Conservation (phyloP, 768 basidiomycete genomes). For the Pleurotus djamor region DNA sequence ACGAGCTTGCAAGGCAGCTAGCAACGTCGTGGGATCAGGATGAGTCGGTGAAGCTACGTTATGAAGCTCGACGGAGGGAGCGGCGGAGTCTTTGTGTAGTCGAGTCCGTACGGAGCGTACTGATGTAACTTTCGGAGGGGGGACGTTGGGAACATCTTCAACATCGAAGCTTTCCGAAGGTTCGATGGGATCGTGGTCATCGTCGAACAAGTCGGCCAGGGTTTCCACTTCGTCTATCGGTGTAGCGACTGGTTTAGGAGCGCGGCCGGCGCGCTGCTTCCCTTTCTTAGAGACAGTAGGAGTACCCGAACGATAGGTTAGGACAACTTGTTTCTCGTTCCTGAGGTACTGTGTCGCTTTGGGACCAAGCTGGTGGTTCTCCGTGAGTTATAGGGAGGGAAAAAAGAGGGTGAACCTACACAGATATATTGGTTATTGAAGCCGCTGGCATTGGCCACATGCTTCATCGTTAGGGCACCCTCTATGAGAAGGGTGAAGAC, state of each 20-base stretch:
- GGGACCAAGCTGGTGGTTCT: slow-evolving; percentile 28
- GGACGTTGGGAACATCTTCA: slow-evolving; percentile 16
- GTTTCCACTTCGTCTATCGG: slow-evolving; percentile 24
- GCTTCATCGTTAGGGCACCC: slow-evolving; percentile 45
- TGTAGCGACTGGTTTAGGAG: slow-evolving; percentile 17
- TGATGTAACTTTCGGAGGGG: no score
- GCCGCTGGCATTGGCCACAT: slow-evolving; percentile 41
- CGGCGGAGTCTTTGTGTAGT: slow-evolving; percentile 7
- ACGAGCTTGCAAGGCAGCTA: slow-evolving; percentile 19
- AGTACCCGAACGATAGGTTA: slow-evolving; percentile 21
- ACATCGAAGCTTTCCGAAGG: slow-evolving; percentile 17
- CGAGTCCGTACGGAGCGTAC: neutral
- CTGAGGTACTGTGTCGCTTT: slow-evolving; percentile 24
- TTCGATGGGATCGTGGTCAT: slow-evolving; percentile 13
- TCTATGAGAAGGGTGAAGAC: slow-evolving; percentile 53
- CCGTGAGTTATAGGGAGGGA: neutral
- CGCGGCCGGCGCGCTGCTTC: slow-evolving; percentile 16
- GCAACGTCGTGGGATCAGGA: slow-evolving; percentile 18
- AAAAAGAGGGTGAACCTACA: slow-evolving; percentile 26
- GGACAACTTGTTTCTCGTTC: slow-evolving; percentile 16
- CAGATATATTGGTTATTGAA: slow-evolving; percentile 52
- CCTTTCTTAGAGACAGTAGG: slow-evolving; percentile 14
- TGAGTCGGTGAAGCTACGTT: slow-evolving; percentile 12
- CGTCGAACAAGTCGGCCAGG: slow-evolving; percentile 30
- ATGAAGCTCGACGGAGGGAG: slow-evolving; percentile 7